Evolutionary conservation across 768 basidiomycete genomes (phyloP).

Genomic region (Suillus subaureus): DNA sequence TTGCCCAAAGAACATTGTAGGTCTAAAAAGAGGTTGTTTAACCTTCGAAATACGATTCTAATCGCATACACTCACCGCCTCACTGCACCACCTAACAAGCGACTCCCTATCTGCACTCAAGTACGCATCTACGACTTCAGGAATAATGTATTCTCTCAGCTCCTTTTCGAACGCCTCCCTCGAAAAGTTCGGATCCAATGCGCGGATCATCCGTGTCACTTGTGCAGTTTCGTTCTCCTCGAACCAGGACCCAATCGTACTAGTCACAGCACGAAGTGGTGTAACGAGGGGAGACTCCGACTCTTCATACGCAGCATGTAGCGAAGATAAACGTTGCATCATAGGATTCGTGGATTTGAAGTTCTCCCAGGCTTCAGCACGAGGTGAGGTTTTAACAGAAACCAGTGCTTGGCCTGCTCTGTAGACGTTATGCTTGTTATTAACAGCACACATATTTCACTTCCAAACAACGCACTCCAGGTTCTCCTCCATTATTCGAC

Average conservation of each 20-base stretch:
- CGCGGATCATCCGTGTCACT: slow-evolving; percentile 83
- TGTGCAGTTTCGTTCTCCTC: slow-evolving; percentile 99
- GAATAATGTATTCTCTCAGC: slow-evolving; percentile 94
- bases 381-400: slow-evolving; percentile 78
- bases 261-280: slow-evolving; percentile 79
- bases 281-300: slow-evolving; percentile 90
- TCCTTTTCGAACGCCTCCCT: slow-evolving; percentile 89
- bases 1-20: slow-evolving; percentile 98
- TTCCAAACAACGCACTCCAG: slow-evolving; percentile 63
- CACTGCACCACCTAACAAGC: slow-evolving; percentile 89
- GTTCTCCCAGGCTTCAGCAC: slow-evolving; percentile 78
- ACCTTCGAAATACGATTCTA: background rate
- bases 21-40: slow-evolving; percentile 52
- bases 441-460: slow-evolving; percentile 8
- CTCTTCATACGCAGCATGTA: slow-evolving; percentile 81
- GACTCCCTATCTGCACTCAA: slow-evolving; percentile 86
- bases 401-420: slow-evolving; percentile 89
- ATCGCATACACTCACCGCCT: slow-evolving; percentile 68
- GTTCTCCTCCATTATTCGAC: slow-evolving; percentile 64
- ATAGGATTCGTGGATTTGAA: slow-evolving; percentile 82
- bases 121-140: slow-evolving; percentile 97
- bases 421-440: background rate
- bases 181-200: slow-evolving; percentile 86
- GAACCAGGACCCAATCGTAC: slow-evolving; percentile 86
- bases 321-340: slow-evolving; percentile 55